These are phyloP conservation scores for Cenococcum geophilum DNA, from an alignment of 495 filamentous ascomycete genomes.

Conservation along the genomic window DNA sequence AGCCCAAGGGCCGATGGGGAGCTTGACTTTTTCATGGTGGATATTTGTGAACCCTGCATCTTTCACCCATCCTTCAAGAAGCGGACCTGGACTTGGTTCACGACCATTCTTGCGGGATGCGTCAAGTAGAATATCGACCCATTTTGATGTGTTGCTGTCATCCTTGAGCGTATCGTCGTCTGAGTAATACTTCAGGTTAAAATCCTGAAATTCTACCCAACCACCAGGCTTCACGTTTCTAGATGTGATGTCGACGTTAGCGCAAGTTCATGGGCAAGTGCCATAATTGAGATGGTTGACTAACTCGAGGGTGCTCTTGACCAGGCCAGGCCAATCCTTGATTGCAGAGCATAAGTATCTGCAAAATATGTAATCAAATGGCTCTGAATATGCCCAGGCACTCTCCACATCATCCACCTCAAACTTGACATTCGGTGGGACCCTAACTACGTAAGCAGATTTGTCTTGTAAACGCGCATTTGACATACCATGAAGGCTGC, in stretches of 20 bases:
- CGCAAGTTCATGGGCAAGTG: neutral
- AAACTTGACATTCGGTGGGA: conserved; percentile 27
- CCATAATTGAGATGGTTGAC: neutral
- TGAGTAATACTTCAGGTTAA: conserved; percentile 17
- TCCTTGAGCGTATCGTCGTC: conserved; percentile 30
- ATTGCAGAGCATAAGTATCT: conserved; percentile 12
- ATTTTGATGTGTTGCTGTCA: conserved; percentile 8
- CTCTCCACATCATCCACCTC: conserved; percentile 29
- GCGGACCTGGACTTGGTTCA: conserved; percentile 19
- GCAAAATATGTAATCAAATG: conserved; percentile 23
- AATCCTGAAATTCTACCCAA: conserved; percentile 28
- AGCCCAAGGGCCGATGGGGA: conserved; percentile 26
- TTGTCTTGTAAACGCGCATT: neutral
- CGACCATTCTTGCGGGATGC: conserved; percentile 6
- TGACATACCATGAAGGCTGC: conserved; percentile 21
- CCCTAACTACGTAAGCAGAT: conserved; percentile 2
- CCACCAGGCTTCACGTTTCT: conserved; percentile 20
- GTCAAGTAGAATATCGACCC: conserved; percentile 4
- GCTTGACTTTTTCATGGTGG: conserved; percentile 11
- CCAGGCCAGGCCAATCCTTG: conserved; percentile 16
- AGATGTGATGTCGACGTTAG: neutral
- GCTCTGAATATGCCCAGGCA: conserved; percentile 18
- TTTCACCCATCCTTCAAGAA: conserved; percentile 23
- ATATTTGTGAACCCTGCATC: conserved; percentile 33
- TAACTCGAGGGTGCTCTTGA: conserved; percentile 12